Conservation (phyloP, 2,329 filamentous ascomycete species). For the Pseudocercospora pini-densiflorae region DNA sequence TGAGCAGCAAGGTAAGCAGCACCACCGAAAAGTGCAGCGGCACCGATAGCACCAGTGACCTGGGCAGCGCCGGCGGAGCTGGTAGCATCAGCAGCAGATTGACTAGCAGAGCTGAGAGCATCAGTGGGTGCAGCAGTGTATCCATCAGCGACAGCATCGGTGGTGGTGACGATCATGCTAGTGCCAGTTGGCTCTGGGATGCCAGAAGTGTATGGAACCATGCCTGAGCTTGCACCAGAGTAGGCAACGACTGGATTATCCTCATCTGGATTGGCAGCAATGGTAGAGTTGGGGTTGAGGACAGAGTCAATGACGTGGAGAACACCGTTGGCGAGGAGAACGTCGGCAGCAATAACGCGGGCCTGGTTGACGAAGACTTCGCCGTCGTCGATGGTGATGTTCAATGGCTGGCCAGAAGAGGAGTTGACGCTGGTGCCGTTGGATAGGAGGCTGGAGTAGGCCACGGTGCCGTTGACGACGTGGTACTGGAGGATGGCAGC, state of each 20-base stretch:
- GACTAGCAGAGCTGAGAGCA: slow-evolving; percentile 16
- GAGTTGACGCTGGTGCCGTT: slow-evolving; percentile 44
- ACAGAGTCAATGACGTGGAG: slow-evolving; percentile 62
- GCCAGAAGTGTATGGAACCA: slow-evolving; percentile 61
- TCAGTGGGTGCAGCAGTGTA: slow-evolving; percentile 24
- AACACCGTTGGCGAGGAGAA: slow-evolving; percentile 52
- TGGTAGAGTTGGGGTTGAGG: slow-evolving; percentile 60
- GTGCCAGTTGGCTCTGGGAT: slow-evolving; percentile 50
- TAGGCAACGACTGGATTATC: slow-evolving; percentile 56
- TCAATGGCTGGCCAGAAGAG: slow-evolving; percentile 45
- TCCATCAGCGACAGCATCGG: slow-evolving; percentile 41
- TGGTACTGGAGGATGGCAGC: slow-evolving; percentile 66
- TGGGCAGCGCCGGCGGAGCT: slow-evolving; percentile 33
- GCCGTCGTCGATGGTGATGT: slow-evolving; percentile 44
- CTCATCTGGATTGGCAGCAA: slow-evolving; percentile 48
- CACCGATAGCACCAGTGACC: slow-evolving; percentile 50
- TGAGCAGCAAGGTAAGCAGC: slow-evolving; percentile 40
- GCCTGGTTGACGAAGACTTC: slow-evolving; percentile 52
- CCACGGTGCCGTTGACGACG: slow-evolving; percentile 60
- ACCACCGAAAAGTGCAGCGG: slow-evolving; percentile 54
- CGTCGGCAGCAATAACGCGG: slow-evolving; percentile 46
- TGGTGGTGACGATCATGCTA: slow-evolving; percentile 28
- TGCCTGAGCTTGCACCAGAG: slow-evolving; percentile 55
- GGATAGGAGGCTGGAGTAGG: slow-evolving; percentile 54
- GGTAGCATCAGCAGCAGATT: slow-evolving; percentile 10